A percentile compares a stretch with the other conserved stretches of the same genome.
Evolutionary conservation across 2,329 filamentous ascomycete species (phyloP).

Genomic region (Fulvia fulva): DNA sequence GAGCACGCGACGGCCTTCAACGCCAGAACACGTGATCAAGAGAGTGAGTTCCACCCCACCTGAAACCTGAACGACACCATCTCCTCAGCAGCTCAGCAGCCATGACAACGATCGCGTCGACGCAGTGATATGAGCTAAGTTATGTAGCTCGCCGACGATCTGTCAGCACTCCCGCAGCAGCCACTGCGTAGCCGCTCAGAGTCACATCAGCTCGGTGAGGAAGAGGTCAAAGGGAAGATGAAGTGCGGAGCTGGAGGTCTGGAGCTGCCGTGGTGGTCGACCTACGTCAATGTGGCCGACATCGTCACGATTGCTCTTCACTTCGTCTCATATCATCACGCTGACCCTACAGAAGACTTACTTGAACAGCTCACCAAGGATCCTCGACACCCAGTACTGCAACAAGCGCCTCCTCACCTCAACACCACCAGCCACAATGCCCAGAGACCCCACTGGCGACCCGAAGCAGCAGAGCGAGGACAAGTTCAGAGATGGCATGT

Average conservation of each 20-base stretch:
- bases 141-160: not conserved
- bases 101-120: not conserved
- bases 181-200: not conserved
- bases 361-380: not conserved
- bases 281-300: constrained; percentile 11
- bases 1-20: not conserved
- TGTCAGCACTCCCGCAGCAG: not conserved
- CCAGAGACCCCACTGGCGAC: constrained; percentile 35
- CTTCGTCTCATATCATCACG: not conserved
- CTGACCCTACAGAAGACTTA: not conserved
- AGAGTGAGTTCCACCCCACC: not conserved
- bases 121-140: not conserved
- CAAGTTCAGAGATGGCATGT: constrained; percentile 34
- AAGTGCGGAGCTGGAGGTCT: constrained; percentile 11
- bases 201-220: not conserved
- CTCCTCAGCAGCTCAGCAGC: not conserved
- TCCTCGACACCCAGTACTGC: not conserved
- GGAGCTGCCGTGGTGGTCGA: constrained; percentile 5
- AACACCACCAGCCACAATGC: constrained; percentile 24
- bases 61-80: not conserved
- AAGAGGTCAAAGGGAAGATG: constrained; percentile 4
- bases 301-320: not conserved
- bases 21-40: not conserved
- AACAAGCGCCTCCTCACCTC: not conserved
- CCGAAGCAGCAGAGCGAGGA: constrained; percentile 37